A percentile compares a stretch with the other conserved stretches of the same genome.
Conservation (phyloP, 225 moss, liverwort and hornwort species). For the Polytrichum formosum region DNA sequence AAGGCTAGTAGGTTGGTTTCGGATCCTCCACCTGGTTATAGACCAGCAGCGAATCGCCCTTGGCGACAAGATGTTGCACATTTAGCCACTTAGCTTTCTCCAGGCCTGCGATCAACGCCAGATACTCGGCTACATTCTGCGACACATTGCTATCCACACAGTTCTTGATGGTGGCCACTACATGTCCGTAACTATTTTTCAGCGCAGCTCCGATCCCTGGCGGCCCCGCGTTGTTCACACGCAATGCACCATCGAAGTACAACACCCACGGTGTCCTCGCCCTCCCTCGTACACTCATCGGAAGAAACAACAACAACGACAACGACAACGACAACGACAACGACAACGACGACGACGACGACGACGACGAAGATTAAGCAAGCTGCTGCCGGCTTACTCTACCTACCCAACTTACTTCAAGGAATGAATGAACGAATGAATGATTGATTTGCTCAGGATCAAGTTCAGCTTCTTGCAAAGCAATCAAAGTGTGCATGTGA, state of each 20-base stretch:
- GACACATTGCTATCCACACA: slow-evolving; percentile 6
- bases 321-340: too few relatives aligned
- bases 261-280: slow-evolving; percentile 12
- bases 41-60: slow-evolving; percentile 5
- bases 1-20: neutral
- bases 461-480: too few relatives aligned
- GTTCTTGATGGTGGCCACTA: slow-evolving; percentile 7
- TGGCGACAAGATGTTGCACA: slow-evolving; percentile 11
- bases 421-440: too few relatives aligned
- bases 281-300: slow-evolving; percentile 4
- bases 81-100: slow-evolving; percentile 15
- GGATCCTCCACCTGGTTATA: slow-evolving; percentile 9
- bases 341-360: too few relatives aligned
- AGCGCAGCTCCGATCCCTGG: slow-evolving; percentile 7
- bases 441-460: too few relatives aligned
- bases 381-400: too few relatives aligned
- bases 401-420: too few relatives aligned
- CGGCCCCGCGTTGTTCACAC: neutral
- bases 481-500: too few relatives aligned
- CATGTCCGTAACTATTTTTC: slow-evolving; percentile 11
- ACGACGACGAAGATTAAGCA: too few relatives aligned
- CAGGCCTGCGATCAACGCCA: slow-evolving; percentile 7
- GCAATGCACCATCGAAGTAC: slow-evolving; percentile 6
- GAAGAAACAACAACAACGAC: too few relatives aligned
- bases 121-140: slow-evolving; percentile 8